These are phyloP conservation scores for Cladochytrium replicatum DNA, from an alignment of 192 early-diverging fungal genomes.

Conservation along the genomic window DNA sequence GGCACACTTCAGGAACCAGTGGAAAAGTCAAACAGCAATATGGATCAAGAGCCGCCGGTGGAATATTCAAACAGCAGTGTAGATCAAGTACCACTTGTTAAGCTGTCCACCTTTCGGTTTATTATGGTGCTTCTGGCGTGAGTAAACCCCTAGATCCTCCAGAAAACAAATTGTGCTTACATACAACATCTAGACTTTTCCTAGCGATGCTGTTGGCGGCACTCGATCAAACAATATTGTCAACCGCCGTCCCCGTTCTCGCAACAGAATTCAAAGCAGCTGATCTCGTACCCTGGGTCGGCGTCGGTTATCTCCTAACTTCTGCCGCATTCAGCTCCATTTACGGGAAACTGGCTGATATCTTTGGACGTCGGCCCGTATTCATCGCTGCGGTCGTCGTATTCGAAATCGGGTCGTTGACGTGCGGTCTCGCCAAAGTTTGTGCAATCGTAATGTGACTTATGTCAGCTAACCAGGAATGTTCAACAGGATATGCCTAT, in stretches of 20 bases:
- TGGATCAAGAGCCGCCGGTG: too few relatives aligned
- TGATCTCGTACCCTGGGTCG: conserved; percentile 30
- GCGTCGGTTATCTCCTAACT: conserved; percentile 29
- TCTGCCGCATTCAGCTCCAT: conserved; percentile 54
- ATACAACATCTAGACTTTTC: conserved; percentile 47
- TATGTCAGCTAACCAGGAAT: too few relatives aligned
- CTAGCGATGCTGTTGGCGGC: conserved; percentile 61
- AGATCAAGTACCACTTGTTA: too few relatives aligned
- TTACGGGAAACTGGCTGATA: conserved; percentile 80
- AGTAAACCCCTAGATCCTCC: too few relatives aligned
- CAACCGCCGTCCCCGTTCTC: conserved; percentile 15
- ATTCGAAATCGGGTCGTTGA: conserved; percentile 65
- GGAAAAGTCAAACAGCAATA: too few relatives aligned
- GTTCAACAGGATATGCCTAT: conserved; percentile 32
- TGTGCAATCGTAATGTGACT: too few relatives aligned
- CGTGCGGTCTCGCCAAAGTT: conserved; percentile 67
- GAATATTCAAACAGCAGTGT: too few relatives aligned
- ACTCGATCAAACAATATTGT: conserved; percentile 44
- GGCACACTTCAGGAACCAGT: too few relatives aligned
- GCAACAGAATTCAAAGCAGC: conserved; percentile 23
- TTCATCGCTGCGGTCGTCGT: conserved; percentile 59
- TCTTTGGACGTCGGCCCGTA: conserved; percentile 70
- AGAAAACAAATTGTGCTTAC: too few relatives aligned
- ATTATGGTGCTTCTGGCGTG: too few relatives aligned
- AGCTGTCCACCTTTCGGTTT: too few relatives aligned